phyloP scores from a whole-genome alignment of 805 yeast species.

The Candida incommunis region DNA sequence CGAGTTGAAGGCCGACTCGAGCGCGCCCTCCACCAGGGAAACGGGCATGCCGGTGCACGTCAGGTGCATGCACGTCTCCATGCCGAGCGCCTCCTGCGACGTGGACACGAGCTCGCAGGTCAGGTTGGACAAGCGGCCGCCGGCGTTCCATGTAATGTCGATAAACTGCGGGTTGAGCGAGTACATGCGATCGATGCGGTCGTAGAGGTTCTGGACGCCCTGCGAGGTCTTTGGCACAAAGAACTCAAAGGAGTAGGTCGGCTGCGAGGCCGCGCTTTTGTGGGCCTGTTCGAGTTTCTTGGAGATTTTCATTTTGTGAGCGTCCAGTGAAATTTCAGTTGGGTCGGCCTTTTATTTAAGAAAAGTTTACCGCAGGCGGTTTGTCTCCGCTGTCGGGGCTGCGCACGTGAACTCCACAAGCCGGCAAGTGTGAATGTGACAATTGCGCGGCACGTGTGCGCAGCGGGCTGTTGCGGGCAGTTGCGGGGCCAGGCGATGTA shows the following conservation, averaged over 20 bases:
- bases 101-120: conserved; percentile 89
- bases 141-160: conserved; percentile 98
- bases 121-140: conserved; percentile 70
- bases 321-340: not conserved
- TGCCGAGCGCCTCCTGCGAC: conserved; percentile 76
- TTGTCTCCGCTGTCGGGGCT: not conserved
- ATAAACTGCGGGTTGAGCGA: conserved; percentile 80
- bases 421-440: conserved; percentile 1
- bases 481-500: no score
- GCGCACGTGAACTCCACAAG: no score
- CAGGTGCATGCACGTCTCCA: conserved; percentile 95
- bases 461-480: not conserved
- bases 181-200: conserved; percentile 96
- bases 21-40: conserved; percentile 67
- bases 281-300: conserved; percentile 32
- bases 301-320: conserved; percentile 29
- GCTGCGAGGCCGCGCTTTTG: conserved; percentile 16
- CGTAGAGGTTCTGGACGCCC: conserved; percentile 91
- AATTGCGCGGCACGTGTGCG: no score
- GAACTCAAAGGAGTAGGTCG: conserved; percentile 91
- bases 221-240: conserved; percentile 95
- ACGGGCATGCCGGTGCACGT: conserved; percentile 93
- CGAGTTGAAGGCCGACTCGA: conserved; percentile 68
- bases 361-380: not conserved
- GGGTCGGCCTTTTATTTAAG: not conserved